Evolutionary conservation across 176 grass and related monocot genomes (phyloP).

Genomic region (Hordeum marinum): DNA sequence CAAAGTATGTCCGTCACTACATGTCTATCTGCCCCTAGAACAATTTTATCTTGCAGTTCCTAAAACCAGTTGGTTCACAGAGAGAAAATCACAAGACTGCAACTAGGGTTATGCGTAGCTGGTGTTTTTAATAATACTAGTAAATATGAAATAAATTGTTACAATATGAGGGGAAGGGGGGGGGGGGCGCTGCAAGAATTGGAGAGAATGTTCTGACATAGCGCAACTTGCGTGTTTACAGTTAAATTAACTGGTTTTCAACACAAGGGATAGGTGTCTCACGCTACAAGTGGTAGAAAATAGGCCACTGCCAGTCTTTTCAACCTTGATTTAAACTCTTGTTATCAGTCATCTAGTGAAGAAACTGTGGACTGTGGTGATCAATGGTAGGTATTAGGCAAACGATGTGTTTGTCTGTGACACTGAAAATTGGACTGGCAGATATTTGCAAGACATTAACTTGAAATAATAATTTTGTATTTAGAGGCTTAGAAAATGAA

Average conservation of each 20-base stretch:
- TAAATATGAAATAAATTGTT: background rate
- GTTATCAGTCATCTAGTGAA: background rate
- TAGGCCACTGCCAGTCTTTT: background rate
- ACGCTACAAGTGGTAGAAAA: background rate
- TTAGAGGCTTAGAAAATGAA: background rate
- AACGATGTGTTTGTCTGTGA: background rate
- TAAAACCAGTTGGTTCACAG: background rate
- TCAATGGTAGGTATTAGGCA: background rate
- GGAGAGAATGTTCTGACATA: background rate
- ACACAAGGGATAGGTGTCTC: background rate
- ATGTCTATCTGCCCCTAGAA: background rate
- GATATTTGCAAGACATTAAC: background rate
- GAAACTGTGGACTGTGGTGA: background rate
- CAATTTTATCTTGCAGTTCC: background rate
- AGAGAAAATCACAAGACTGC: background rate
- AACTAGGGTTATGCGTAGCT: background rate
- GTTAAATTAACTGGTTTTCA: background rate
- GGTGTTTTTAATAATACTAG: background rate
- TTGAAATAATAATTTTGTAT: background rate
- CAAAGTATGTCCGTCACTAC: background rate
- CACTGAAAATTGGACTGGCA: background rate
- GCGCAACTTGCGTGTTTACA: background rate
- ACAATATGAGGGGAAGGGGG: background rate
- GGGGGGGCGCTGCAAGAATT: background rate
- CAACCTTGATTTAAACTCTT: background rate